Evolutionary conservation across 257 asterid genomes (phyloP).

Genomic region (Eucommia ulmoides): DNA sequence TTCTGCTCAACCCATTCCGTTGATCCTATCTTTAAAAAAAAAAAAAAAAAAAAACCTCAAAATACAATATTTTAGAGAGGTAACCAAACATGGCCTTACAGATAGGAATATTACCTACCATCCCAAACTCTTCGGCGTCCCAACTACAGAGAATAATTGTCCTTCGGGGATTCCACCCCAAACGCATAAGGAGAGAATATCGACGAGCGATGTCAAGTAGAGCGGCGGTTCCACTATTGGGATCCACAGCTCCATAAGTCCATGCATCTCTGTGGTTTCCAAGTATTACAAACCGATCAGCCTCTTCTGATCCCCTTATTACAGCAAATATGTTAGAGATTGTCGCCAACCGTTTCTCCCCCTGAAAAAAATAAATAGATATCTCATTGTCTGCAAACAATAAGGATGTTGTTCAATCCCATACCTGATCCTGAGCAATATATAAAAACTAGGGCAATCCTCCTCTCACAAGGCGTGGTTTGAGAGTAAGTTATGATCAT

Average conservation of each 20-base stretch:
- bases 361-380: slow-evolving; percentile 32
- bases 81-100: slow-evolving; percentile 4
- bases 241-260: slow-evolving; percentile 98
- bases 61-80: too few species aligned
- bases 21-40: slow-evolving; percentile 97
- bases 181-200: slow-evolving; percentile 51
- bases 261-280: slow-evolving; percentile 99
- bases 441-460: too few species aligned
- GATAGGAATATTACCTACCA: slow-evolving; percentile 66
- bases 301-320: slow-evolving; percentile 67
- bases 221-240: slow-evolving; percentile 91
- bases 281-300: slow-evolving; percentile 60
- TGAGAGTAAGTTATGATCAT: too few species aligned
- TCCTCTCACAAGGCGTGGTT: too few species aligned
- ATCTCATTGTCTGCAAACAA: too few species aligned
- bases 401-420: too few species aligned
- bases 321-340: slow-evolving; percentile 67
- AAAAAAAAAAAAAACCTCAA: too few species aligned
- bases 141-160: slow-evolving; percentile 84
- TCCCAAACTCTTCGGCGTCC: slow-evolving; percentile 99
- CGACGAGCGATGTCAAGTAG: slow-evolving; percentile 87
- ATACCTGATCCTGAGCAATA: too few species aligned
- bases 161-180: slow-evolving; percentile 89
- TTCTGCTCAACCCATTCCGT: slow-evolving; percentile 97
- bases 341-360: slow-evolving; percentile 51